Evolutionary conservation across 2,329 filamentous ascomycete genomes (phyloP), one percentile per base, ranked within the genome.

Genomic region (Penicillium capsulatum): DNA sequence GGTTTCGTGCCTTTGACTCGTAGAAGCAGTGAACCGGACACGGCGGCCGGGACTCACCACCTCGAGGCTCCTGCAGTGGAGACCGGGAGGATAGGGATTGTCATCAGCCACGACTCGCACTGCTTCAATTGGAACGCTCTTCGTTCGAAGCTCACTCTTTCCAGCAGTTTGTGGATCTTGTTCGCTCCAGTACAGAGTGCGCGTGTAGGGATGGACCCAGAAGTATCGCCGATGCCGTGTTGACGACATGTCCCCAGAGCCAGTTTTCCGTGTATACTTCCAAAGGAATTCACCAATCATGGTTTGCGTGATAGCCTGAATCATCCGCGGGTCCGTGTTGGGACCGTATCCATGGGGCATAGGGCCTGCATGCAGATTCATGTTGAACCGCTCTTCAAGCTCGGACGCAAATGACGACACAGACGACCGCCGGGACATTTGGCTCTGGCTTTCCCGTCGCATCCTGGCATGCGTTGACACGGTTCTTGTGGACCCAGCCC

Each of bases 221-320:
- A 98, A 98, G 74, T 96, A 98, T 20, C 92, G 83, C 46, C 87
- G 81, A 66, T 98, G 92, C 36, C 92, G 80, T 40, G 90, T 94
- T 54, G 83, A 84, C 11, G 90, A 97, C 67, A 94, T 81, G 48
- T 89, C 86, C 38, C 82, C 85, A 16, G 91, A 83, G n/a, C 89
- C 90, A 44, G 90, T 77, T 70, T 92, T 95, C 57, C 92, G 84
- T 0, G 92, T 98, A 67, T 98, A 98, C 65, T 98, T 98, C 92
- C 92, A 98, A 28, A 98, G 74, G 64, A 91, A 97, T 64, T 98
- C 92, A 40, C 92, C 92, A 59, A 98, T 97, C 92, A 98, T 98
- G 13, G 92, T 97, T 67, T 98, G 91, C 2, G 92, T 98, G 51
- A 98, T 96, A 34, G 92, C 92, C 69, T 96, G 89, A 53, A 98